A percentile compares a stretch with the other conserved stretches of the same genome.
phyloP scores from a whole-genome alignment of 306 rosid species.

The Potentilla sterilis region DNA sequence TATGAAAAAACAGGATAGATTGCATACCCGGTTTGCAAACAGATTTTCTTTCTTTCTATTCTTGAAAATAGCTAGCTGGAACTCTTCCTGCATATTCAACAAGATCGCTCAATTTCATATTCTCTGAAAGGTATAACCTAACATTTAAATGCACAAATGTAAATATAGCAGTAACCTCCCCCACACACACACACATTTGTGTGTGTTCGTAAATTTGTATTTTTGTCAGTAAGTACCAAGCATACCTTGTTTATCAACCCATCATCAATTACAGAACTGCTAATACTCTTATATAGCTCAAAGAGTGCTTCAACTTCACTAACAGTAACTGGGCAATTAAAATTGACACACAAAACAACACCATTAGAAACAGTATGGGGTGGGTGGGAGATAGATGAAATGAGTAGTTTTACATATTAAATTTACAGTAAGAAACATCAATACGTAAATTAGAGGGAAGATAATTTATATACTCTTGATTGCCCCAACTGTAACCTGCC shows the following conservation, averaged over 20 bases:
- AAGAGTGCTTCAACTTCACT: conserved; percentile 90
- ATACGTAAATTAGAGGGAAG: neutral
- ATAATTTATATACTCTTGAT: neutral
- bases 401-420: neutral
- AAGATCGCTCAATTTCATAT: conserved; percentile 13
- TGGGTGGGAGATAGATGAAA: neutral
- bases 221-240: neutral
- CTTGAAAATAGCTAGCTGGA: conserved; percentile 83
- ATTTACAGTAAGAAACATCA: neutral
- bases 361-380: conserved; percentile 7
- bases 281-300: conserved; percentile 84
- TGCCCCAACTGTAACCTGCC: neutral
- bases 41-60: conserved; percentile 68
- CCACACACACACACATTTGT: too few relatives aligned
- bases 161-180: neutral
- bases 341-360: conserved; percentile 21
- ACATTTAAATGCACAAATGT: conserved; percentile 1
- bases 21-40: conserved; percentile 77
- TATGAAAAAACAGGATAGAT: neutral
- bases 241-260: conserved; percentile 87
- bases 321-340: conserved; percentile 60
- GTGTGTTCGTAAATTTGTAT: neutral
- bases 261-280: conserved; percentile 75
- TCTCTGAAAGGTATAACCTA: neutral
- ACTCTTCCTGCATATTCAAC: conserved; percentile 78